These are phyloP conservation scores for Globisporangium polare DNA, from an alignment of 352 stramenopile species.

Conservation along the genomic window DNA sequence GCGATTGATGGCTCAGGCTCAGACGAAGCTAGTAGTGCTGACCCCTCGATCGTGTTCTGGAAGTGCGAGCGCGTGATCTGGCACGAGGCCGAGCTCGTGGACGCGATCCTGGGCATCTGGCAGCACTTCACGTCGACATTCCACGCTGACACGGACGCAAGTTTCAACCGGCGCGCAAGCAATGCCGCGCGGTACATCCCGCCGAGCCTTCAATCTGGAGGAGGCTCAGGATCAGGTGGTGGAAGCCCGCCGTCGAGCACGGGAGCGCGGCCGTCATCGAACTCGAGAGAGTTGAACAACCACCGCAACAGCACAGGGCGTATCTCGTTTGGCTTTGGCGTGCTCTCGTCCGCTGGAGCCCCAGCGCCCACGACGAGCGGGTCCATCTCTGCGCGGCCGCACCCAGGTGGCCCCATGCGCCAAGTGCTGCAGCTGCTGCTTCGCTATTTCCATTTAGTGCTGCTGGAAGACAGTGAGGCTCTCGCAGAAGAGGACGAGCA, in stretches of 20 bases:
- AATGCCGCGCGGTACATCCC: constrained; percentile 27
- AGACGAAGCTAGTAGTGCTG: background rate
- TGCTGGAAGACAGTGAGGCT: constrained; percentile 47
- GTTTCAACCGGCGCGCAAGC: constrained; percentile 62
- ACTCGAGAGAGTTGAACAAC: constrained; percentile 5
- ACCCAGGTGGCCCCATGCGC: constrained; percentile 77
- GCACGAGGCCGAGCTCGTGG: constrained; percentile 72
- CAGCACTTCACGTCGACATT: constrained; percentile 76
- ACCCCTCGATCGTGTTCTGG: constrained; percentile 57
- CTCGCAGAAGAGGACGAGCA: constrained; percentile 17
- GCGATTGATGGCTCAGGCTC: constrained; percentile 14
- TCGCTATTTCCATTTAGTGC: constrained; percentile 66
- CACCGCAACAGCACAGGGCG: constrained; percentile 15
- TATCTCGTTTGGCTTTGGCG: constrained; percentile 30
- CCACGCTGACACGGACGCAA: constrained; percentile 68
- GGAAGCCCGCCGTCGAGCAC: constrained; percentile 30
- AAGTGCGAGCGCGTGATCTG: constrained; percentile 70
- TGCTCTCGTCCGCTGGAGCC: constrained; percentile 30
- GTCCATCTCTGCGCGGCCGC: constrained; percentile 58
- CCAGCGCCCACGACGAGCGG: constrained; percentile 16
- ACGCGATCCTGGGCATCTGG: constrained; percentile 74
- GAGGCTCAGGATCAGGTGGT: constrained; percentile 17
- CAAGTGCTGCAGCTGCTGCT: constrained; percentile 77
- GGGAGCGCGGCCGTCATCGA: constrained; percentile 12
- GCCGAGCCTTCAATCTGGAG: constrained; percentile 17